Conservation (phyloP, 139 green algal species). For the Chlamydomonas sphaeroides region DNA sequence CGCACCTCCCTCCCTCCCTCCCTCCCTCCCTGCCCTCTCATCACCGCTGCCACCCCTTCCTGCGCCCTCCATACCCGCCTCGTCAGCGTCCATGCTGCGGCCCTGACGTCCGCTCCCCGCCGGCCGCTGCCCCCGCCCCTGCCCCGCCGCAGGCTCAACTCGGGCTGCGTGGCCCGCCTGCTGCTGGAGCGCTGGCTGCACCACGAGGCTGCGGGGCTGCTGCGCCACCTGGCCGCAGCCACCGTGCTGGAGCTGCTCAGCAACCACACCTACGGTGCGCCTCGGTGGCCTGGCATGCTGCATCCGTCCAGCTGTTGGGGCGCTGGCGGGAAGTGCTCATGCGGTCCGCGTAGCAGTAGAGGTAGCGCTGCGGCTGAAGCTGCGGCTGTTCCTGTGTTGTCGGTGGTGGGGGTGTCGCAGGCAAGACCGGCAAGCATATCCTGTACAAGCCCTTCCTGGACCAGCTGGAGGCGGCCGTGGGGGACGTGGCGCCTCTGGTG, state of each 20-base stretch:
- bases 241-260: conserved; percentile 64
- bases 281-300: neutral
- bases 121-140: neutral
- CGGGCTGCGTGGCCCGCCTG: conserved; percentile 54
- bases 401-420: too few species aligned
- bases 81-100: neutral
- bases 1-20: too few species aligned
- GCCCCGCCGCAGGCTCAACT: conserved; percentile 30
- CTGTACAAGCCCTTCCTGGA: conserved; percentile 56
- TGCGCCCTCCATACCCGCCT: too few species aligned
- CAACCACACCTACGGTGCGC: conserved; percentile 53
- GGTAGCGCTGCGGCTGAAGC: too few species aligned
- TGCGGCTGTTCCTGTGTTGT: too few species aligned
- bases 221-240: conserved; percentile 51
- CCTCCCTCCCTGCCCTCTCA: too few species aligned
- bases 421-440: conserved; percentile 54
- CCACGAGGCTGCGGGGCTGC: conserved; percentile 37
- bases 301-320: too few species aligned
- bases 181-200: conserved; percentile 62
- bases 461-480: conserved; percentile 34
- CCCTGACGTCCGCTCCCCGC: too few species aligned
- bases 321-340: too few species aligned
- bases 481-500: neutral
- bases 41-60: too few species aligned
- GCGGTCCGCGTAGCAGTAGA: too few species aligned